Conservation (phyloP, 148 eudicot genomes). For the Cornus florida region DNA sequence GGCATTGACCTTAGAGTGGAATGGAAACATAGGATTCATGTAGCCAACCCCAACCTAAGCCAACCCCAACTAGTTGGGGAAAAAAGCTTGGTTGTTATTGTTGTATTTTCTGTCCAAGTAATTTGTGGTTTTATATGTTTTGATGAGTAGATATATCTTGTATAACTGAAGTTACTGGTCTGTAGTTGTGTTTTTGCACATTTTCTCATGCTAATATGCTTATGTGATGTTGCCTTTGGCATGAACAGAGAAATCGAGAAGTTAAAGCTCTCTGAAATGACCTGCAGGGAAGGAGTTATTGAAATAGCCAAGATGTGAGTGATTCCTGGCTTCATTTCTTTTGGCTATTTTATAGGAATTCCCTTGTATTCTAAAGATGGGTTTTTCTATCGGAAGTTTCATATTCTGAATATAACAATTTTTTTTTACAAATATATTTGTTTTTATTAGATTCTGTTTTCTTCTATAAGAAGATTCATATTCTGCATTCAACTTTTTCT, state of each 20-base stretch:
- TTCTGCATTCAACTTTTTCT: not conserved
- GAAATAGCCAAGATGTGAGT: constrained; percentile 98
- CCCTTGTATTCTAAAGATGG: not conserved
- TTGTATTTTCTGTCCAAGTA: no score
- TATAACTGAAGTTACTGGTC: not conserved
- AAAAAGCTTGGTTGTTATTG: no score
- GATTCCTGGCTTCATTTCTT: not conserved
- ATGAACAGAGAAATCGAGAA: constrained; percentile 79
- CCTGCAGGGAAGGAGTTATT: constrained; percentile 89
- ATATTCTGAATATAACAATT: not conserved
- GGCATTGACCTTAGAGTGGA: no score
- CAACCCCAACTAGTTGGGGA: no score
- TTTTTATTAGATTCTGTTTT: not conserved
- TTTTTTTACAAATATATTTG: not conserved
- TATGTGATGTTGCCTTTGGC: not conserved
- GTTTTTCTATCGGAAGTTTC: constrained; percentile 6
- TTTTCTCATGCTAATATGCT: not conserved
- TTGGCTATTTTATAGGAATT: no score
- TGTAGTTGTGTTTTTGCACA: not conserved
- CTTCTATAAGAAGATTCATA: not conserved
- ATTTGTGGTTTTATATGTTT: not conserved
- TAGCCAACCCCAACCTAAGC: no score
- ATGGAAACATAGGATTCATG: no score
- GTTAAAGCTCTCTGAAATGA: constrained; percentile 94
- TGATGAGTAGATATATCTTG: not conserved